A percentile compares a stretch with the other conserved stretches of the same genome.
phyloP scores from a whole-genome alignment of 1,284 basidiomycete genomes.

The Pulchroboletus neoregius region DNA sequence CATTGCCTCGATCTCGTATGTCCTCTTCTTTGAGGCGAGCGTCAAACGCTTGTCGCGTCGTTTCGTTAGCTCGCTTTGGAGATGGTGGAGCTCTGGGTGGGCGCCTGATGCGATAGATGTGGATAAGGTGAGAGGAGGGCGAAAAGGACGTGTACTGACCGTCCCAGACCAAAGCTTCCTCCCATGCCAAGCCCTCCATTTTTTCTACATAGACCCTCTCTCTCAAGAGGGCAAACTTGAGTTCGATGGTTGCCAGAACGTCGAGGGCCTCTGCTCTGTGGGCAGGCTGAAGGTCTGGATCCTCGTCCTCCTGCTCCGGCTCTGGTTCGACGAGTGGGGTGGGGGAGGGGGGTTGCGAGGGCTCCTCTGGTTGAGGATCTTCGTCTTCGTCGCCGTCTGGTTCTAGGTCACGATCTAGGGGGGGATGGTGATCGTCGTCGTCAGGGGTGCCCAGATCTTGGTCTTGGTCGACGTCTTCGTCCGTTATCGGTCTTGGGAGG shows the following conservation, averaged over 20 bases:
- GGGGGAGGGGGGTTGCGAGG: conserved; percentile 24
- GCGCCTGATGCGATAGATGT: conserved; percentile 43
- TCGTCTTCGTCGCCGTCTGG: conserved; percentile 38
- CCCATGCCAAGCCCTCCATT: conserved; percentile 76
- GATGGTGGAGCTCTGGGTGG: conserved; percentile 79
- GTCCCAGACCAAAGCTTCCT: conserved; percentile 63
- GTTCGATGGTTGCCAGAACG: conserved; percentile 70
- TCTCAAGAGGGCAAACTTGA: conserved; percentile 71
- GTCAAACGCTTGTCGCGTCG: conserved; percentile 72
- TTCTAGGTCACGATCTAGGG: conserved; percentile 33
- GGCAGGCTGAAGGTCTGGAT: conserved; percentile 66
- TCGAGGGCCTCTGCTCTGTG: conserved; percentile 78
- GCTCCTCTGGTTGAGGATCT: conserved; percentile 31
- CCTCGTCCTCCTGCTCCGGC: conserved; percentile 37
- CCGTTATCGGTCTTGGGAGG: conserved; percentile 5
- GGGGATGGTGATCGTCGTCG: conserved; percentile 21
- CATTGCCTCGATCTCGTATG: conserved; percentile 58
- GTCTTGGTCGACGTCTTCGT: conserved; percentile 30
- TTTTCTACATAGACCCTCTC: conserved; percentile 78
- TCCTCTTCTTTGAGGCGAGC: conserved; percentile 64
- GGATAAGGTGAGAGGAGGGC: conserved; percentile 5
- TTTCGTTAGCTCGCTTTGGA: conserved; percentile 69
- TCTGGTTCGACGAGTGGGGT: conserved; percentile 25
- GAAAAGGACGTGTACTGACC: conserved; percentile 41
- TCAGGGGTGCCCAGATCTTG: conserved; percentile 24